Conservation (phyloP, 2,329 filamentous ascomycete genomes). For the Tothia fuscella region DNA sequence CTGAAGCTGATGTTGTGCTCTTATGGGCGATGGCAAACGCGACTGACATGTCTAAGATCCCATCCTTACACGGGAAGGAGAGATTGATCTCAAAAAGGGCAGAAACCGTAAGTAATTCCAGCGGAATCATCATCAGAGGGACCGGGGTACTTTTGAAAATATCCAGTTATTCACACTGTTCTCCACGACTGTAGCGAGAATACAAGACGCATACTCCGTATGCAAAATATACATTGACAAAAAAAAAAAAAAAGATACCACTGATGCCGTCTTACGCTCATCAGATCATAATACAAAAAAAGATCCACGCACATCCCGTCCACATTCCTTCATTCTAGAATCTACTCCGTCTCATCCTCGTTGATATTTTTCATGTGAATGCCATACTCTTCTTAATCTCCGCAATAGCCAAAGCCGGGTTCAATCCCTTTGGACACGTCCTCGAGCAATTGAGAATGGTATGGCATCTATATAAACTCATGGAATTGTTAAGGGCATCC, state of each 20-base stretch:
- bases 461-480: conserved; percentile 98
- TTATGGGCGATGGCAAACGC: too few relatives aligned
- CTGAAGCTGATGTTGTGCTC: too few relatives aligned
- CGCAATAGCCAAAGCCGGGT: conserved; percentile 88
- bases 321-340: neutral
- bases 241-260: neutral
- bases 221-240: neutral
- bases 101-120: too few relatives aligned
- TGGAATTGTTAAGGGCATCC: conserved; percentile 89
- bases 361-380: conserved; percentile 18
- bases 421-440: conserved; percentile 96
- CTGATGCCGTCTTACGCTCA: neutral
- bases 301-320: too few relatives aligned
- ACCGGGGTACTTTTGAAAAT: neutral
- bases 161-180: neutral
- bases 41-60: too few relatives aligned
- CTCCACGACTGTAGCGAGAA: too few relatives aligned
- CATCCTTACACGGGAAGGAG: too few relatives aligned
- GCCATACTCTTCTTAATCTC: conserved; percentile 99
- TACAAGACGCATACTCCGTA: too few relatives aligned
- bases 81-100: too few relatives aligned
- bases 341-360: neutral
- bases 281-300: conserved; percentile 3
- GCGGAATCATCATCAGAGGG: too few relatives aligned
- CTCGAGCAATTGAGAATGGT: conserved; percentile 98